Evolutionary conservation across 305 asterid species (phyloP).

Genomic region (Plantago lanceolata): DNA sequence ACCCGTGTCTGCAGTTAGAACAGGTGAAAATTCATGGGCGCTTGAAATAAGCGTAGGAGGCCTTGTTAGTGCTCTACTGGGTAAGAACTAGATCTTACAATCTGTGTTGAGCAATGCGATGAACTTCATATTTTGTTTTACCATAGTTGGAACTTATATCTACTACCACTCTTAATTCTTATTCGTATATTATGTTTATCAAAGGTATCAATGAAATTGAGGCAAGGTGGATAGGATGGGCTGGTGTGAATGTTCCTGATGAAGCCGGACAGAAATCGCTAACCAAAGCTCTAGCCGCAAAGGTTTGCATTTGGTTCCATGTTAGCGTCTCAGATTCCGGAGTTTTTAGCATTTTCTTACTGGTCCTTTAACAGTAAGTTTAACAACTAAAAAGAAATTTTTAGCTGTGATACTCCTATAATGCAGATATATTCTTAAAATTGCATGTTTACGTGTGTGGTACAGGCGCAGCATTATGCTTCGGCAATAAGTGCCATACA

Average conservation of each 20-base stretch:
- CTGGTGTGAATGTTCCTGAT: conserved; percentile 90
- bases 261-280: conserved; percentile 71
- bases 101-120: conserved; percentile 9
- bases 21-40: conserved; percentile 65
- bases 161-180: conserved; percentile 4
- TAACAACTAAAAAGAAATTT: no score
- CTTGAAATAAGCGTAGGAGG: conserved; percentile 86
- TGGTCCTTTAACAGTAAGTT: no score
- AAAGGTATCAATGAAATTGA: conserved; percentile 76
- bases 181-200: conserved; percentile 21
- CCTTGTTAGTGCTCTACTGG: conserved; percentile 76
- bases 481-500: no score
- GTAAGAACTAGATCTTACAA: conserved; percentile 35
- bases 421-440: no score
- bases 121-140: not conserved
- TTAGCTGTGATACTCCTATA: no score
- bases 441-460: no score
- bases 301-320: conserved; percentile 37
- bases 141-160: conserved; percentile 13
- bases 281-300: conserved; percentile 72
- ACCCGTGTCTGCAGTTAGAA: conserved; percentile 77
- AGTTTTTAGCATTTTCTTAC: not conserved
- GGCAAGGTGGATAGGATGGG: conserved; percentile 94
- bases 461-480: no score
- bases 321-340: conserved; percentile 9